Base-by-base conservation (phyloP, 331 rosid genomes). In the Saraca asoca region DNA sequence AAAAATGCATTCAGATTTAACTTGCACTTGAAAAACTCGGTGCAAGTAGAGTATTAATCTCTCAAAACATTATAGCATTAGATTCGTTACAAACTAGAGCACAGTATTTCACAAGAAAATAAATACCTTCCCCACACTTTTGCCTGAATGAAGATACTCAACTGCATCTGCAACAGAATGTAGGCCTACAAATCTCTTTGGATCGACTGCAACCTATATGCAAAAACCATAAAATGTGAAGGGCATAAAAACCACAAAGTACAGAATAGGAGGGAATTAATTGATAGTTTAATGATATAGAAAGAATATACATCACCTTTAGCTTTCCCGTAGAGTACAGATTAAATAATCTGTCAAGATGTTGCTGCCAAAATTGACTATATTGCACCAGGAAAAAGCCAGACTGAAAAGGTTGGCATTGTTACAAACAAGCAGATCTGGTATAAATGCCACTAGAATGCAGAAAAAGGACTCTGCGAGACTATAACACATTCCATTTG, bases 301-400 rank as follows among this genome's bases (percentile, higher is more conserved):
- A 75, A n/a, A 56, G 41, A 7, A 7, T 1, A 39, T 51, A 33
- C 58, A 66, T 58, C 77, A 87, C 98, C 98, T 90, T 89, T 58
- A 93, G 82, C 80, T 87, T 90, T 69, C 95, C 95, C 42, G 2
- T 12, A 9, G 95, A 81, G 86, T 78, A 75, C 46, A 93, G 87
- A 69, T 82, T 16, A 76, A 82, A 62, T 35, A 93, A 79, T 69
- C 7, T 82, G 72, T 93, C 91, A 79, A 93, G 84, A 83, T 93
- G 97, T 69, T 80, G 85, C 75, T 88, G 98, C 94, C 94, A 93
- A 62, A 86, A 37, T 64, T 81, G 88, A 86, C 80, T 17, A 66
- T 93, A 84, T 83, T 93, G 98, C 65, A 90, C 81, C 68, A 93
- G 85, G 87, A 93, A 93, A 85, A 93, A 93, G 15, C 98, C 98